phyloP scores from a whole-genome alignment of 2,329 filamentous ascomycete species.

The Botrytis pseudocinerea region DNA sequence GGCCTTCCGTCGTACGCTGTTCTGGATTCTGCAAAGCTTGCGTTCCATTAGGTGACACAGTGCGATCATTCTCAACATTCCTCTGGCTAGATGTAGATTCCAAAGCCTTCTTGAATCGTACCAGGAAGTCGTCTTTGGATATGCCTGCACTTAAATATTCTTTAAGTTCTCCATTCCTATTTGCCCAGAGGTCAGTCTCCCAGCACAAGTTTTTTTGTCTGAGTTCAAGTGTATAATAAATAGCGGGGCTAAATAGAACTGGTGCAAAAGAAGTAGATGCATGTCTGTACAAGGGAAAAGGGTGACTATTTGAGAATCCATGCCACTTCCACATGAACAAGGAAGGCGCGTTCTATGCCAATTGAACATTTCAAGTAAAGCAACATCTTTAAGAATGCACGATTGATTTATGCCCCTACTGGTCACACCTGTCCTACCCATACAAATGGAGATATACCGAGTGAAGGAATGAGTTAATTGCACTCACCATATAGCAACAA shows the following conservation, averaged over 20 bases:
- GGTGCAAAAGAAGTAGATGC: background rate
- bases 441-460: background rate
- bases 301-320: background rate
- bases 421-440: background rate
- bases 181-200: background rate
- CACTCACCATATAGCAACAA: conserved; percentile 73
- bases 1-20: conserved; percentile 4
- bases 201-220: background rate
- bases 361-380: background rate
- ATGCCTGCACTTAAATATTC: conserved; percentile 71
- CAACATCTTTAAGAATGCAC: background rate
- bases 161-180: conserved; percentile 70
- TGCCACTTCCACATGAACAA: background rate
- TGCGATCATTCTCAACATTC: background rate
- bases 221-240: background rate
- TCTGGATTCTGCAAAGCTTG: background rate
- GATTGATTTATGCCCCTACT: background rate
- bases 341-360: background rate
- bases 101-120: conserved; percentile 50
- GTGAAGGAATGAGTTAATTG: background rate
- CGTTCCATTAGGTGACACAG: background rate
- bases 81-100: background rate
- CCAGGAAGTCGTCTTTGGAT: conserved; percentile 65
- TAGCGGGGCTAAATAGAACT: background rate
- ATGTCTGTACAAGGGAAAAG: background rate